Evolutionary conservation across 1,284 basidiomycete genomes (phyloP).

Genomic region (Apiotrichum montevideense): DNA sequence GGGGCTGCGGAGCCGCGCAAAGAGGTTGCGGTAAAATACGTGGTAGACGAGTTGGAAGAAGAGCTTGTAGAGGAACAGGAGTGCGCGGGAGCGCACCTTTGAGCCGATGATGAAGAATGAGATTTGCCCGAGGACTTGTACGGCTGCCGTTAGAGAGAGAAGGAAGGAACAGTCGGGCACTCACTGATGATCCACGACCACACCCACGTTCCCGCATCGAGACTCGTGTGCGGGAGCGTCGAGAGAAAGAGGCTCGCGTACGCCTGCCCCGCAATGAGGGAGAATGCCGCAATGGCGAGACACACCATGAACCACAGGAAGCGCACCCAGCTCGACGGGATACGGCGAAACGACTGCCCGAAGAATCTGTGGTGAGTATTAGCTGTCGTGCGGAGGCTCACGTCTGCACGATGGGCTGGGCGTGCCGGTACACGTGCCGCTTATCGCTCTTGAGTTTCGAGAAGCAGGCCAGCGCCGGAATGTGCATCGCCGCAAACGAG

Average conservation of each 20-base stretch:
- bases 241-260: constrained; percentile 53
- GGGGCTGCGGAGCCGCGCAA: constrained; percentile 43
- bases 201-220: constrained; percentile 55
- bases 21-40: constrained; percentile 48
- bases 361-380: constrained; percentile 39
- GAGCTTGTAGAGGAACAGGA: constrained; percentile 54
- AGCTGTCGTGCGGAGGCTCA: neutral
- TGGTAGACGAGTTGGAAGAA: constrained; percentile 49
- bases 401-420: constrained; percentile 14
- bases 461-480: constrained; percentile 52
- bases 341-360: constrained; percentile 46
- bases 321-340: constrained; percentile 53
- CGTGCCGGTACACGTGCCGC: constrained; percentile 40
- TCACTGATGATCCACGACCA: constrained; percentile 52
- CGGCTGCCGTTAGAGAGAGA: constrained; percentile 24
- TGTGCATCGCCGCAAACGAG: constrained; percentile 54
- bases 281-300: constrained; percentile 51
- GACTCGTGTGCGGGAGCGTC: constrained; percentile 53
- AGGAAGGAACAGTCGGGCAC: constrained; percentile 4
- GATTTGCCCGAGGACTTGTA: constrained; percentile 49
- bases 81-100: constrained; percentile 51
- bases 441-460: constrained; percentile 46
- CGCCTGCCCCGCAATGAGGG: constrained; percentile 54
- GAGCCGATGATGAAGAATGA: constrained; percentile 51
- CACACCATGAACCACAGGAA: constrained; percentile 56